Conservation (phyloP, 257 asterid species). For the Penstemon davidsonii region DNA sequence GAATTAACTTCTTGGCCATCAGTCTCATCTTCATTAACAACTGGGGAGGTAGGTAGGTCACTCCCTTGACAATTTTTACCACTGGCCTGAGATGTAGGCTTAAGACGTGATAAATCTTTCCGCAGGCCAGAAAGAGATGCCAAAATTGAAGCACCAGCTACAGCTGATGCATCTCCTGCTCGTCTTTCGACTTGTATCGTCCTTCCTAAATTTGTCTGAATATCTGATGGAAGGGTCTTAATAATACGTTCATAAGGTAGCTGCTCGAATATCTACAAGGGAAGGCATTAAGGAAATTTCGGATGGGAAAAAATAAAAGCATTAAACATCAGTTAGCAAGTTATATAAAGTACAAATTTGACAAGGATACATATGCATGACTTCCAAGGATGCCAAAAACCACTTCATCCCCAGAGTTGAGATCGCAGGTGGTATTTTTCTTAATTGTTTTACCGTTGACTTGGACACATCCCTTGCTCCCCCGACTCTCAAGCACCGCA, state of each 20-base stretch:
- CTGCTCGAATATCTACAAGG: conserved; percentile 70
- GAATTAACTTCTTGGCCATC: conserved; percentile 79
- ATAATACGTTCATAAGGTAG: conserved; percentile 54
- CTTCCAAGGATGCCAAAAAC: conserved; percentile 67
- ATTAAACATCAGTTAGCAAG: conserved; percentile 10
- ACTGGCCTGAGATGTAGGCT: conserved; percentile 60
- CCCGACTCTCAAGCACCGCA: conserved; percentile 76
- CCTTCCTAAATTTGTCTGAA: conserved; percentile 58
- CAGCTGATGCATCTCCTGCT: conserved; percentile 87
- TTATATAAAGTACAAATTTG: conserved; percentile 19
- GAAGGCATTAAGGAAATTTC: conserved; percentile 45
- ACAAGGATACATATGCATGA: conserved; percentile 85
- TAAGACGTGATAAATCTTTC: conserved; percentile 57
- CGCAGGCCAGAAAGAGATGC: conserved; percentile 78
- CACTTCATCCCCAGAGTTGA: conserved; percentile 87
- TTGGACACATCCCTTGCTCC: conserved; percentile 74
- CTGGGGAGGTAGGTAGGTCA: conserved; percentile 60
- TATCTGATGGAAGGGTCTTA: conserved; percentile 71
- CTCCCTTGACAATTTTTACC: conserved; percentile 48
- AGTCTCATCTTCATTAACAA: conserved; percentile 64
- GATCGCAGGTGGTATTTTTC: conserved; percentile 52
- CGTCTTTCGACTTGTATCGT: conserved; percentile 56
- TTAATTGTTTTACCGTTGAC: conserved; percentile 76
- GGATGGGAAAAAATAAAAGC: conserved; percentile 21
- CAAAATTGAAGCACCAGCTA: conserved; percentile 87